Conservation (phyloP, 345 rosid species). For the Gossypium arboreum region DNA sequence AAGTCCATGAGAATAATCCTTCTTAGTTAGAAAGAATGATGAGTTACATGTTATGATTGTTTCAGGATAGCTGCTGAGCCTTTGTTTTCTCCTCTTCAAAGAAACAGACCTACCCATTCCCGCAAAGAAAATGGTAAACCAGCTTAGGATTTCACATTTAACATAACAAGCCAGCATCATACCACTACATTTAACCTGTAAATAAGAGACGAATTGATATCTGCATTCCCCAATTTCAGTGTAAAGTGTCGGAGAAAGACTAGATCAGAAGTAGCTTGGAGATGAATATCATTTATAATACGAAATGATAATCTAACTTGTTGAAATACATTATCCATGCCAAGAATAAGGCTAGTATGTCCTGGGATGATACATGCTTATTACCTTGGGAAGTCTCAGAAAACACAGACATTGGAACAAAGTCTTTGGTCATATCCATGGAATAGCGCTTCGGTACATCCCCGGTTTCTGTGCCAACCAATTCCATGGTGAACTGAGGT, state of each 20-base stretch:
- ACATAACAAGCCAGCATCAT: not conserved
- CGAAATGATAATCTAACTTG: not conserved
- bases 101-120: not conserved
- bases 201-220: not conserved
- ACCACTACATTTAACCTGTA: not conserved
- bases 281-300: not conserved
- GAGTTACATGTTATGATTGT: not conserved
- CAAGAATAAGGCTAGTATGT: not conserved
- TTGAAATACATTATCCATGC: constrained; percentile 3
- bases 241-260: not conserved
- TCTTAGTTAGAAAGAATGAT: not conserved
- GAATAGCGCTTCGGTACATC: constrained; percentile 56
- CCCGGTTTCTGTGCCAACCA: constrained; percentile 61
- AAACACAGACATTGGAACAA: constrained; percentile 68
- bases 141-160: not conserved
- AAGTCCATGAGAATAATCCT: not conserved
- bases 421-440: constrained; percentile 74
- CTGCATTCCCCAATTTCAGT: not conserved
- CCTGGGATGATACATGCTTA: constrained; percentile 19
- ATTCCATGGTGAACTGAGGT: constrained; percentile 63
- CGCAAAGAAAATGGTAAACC: not conserved
- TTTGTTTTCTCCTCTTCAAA: not conserved
- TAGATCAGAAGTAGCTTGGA: constrained; percentile 6
- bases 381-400: constrained; percentile 64
- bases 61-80: not conserved